phyloP scores from a whole-genome alignment of 2,329 filamentous ascomycete species.

The Drechslerella coelobrocha region DNA sequence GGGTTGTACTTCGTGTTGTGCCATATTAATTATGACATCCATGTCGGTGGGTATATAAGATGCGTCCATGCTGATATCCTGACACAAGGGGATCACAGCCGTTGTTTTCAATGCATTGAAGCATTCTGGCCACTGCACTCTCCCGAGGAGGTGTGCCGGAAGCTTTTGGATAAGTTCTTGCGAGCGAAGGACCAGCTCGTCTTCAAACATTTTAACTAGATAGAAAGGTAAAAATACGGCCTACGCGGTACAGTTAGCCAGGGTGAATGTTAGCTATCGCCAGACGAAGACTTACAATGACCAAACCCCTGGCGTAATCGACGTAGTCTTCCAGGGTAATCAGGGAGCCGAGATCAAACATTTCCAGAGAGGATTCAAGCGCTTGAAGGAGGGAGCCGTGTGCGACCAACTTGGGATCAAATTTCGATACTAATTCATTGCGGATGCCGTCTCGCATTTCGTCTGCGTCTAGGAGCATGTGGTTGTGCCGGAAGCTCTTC shows the following conservation, averaged over 20 bases:
- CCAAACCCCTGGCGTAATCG: conserved; percentile 38
- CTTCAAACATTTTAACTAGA: conserved; percentile 26
- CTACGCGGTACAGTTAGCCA: conserved; percentile 8
- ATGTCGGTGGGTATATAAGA: background rate
- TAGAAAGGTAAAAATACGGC: conserved; percentile 32
- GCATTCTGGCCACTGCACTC: conserved; percentile 42
- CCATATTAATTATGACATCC: conserved; percentile 22
- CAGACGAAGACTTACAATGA: conserved; percentile 20
- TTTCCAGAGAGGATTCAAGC: conserved; percentile 39
- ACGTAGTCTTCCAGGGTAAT: conserved; percentile 46
- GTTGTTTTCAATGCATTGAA: conserved; percentile 11
- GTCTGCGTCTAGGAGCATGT: conserved; percentile 33
- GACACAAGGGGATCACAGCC: background rate
- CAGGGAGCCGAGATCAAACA: conserved; percentile 45
- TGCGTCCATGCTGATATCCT: background rate
- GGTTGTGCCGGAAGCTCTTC: conserved; percentile 33
- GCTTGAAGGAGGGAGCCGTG: conserved; percentile 25
- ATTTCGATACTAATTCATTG: conserved; percentile 31
- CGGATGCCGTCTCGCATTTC: conserved; percentile 31
- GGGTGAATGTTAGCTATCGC: too few relatives aligned
- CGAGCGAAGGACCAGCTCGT: conserved; percentile 24
- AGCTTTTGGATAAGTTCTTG: conserved; percentile 28
- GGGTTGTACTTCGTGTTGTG: conserved; percentile 5
- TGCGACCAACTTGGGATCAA: conserved; percentile 30
- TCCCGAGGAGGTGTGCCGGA: conserved; percentile 28